phyloP scores from a whole-genome alignment of 1,284 basidiomycete genomes.

The Mycosarcoma mackinlayi region DNA sequence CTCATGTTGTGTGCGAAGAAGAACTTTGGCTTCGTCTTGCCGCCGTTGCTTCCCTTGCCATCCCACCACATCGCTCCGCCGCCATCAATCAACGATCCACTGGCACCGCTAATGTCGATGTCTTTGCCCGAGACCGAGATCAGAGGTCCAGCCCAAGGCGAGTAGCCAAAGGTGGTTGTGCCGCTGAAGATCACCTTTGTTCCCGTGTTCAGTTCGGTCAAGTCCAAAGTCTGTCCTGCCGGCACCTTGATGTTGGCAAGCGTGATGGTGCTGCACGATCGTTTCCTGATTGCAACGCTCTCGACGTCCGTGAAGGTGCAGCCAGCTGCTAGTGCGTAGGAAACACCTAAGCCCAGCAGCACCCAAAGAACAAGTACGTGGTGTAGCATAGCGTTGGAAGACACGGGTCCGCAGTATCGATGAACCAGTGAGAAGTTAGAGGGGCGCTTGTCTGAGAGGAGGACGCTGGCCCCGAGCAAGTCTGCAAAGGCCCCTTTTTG shows the following conservation, averaged over 20 bases:
- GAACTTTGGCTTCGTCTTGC: slow-evolving; percentile 43
- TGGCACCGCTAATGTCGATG: slow-evolving; percentile 18
- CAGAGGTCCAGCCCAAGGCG: slow-evolving; percentile 37
- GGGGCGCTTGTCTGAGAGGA: too few relatives aligned
- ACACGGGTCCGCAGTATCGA: too few relatives aligned
- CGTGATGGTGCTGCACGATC: slow-evolving; percentile 30
- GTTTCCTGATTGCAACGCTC: slow-evolving; percentile 16
- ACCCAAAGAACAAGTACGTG: background rate
- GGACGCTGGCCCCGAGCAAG: too few relatives aligned
- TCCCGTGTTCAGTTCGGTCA: slow-evolving; percentile 17
- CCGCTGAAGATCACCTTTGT: slow-evolving; percentile 33
- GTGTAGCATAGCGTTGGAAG: background rate
- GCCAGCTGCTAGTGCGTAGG: background rate
- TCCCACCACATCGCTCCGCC: slow-evolving; percentile 39
- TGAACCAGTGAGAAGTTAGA: too few relatives aligned
- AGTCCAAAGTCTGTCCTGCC: slow-evolving; percentile 33
- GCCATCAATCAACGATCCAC: slow-evolving; percentile 13
- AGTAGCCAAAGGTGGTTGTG: slow-evolving; percentile 39
- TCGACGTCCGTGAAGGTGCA: slow-evolving; percentile 31
- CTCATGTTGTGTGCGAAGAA: slow-evolving; percentile 18
- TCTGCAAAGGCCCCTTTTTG: too few relatives aligned
- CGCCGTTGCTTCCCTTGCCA: slow-evolving; percentile 29
- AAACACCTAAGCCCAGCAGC: slow-evolving; percentile 2
- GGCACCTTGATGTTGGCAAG: slow-evolving; percentile 38
- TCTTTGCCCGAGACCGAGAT: slow-evolving; percentile 16